phyloP scores from a whole-genome alignment of 1,284 basidiomycete genomes.

The Macrocybe sp. region DNA sequence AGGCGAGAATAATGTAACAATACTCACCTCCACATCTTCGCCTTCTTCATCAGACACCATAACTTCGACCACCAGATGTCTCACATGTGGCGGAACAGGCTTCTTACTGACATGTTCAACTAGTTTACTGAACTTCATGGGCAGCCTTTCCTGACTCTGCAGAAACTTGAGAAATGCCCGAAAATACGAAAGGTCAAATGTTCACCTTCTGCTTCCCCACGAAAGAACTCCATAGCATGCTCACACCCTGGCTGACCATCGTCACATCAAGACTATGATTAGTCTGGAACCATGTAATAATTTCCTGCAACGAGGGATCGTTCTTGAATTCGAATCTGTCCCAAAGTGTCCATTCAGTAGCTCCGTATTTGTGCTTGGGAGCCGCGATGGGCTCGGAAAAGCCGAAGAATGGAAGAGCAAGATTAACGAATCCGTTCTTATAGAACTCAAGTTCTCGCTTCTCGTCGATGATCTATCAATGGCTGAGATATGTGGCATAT shows the following conservation, averaged over 20 bases:
- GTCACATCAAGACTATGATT: conserved; percentile 86
- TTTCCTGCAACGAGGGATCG: conserved; percentile 86
- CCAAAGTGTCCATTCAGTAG: conserved; percentile 97
- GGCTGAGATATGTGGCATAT: background rate
- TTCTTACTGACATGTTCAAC: conserved; percentile 96
- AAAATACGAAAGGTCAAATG: conserved; percentile 5
- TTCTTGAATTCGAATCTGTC: conserved; percentile 92
- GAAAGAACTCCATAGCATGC: conserved; percentile 97
- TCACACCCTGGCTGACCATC: conserved; percentile 97
- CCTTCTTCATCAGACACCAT: conserved; percentile 90
- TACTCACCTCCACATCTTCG: conserved; percentile 78
- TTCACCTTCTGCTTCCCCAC: conserved; percentile 85
- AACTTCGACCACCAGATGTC: conserved; percentile 87
- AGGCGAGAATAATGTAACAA: background rate
- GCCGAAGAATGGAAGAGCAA: conserved; percentile 97
- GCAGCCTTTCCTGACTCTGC: conserved; percentile 82
- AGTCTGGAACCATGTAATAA: conserved; percentile 82
- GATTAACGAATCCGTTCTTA: conserved; percentile 98
- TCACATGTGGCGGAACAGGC: conserved; percentile 74
- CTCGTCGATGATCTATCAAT: conserved; percentile 81
- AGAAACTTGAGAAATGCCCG: conserved; percentile 6
- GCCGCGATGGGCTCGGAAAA: conserved; percentile 98
- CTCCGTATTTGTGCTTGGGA: conserved; percentile 84
- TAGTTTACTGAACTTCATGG: conserved; percentile 87
- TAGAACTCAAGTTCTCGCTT: conserved; percentile 92